Conservation (phyloP, 2,329 filamentous ascomycete species). For the Colletotrichum spinosum region DNA sequence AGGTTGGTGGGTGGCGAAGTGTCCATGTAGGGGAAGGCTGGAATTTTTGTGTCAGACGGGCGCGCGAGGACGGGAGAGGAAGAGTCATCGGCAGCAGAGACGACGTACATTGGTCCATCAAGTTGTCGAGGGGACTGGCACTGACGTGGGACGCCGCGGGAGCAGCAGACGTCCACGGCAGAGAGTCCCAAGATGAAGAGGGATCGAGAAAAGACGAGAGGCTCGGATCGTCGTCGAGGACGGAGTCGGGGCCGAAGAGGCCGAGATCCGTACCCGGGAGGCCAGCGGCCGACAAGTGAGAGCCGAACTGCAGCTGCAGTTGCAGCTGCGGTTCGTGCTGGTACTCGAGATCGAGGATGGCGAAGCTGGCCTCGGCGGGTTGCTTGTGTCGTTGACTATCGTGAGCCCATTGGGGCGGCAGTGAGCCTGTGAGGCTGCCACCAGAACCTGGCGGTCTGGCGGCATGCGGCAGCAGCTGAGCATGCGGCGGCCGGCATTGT, state of each 20-base stretch:
- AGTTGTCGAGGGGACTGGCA: constrained; percentile 34
- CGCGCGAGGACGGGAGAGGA: background rate
- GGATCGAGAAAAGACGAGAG: constrained; percentile 23
- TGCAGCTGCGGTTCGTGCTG: constrained; percentile 2
- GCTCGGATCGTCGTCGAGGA: constrained; percentile 31
- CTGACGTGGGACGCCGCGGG: constrained; percentile 23
- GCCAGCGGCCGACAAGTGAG: constrained; percentile 26
- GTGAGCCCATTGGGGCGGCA: constrained; percentile 20
- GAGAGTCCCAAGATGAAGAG: constrained; percentile 30
- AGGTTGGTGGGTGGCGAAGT: constrained; percentile 24
- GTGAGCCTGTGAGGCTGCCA: constrained; percentile 26
- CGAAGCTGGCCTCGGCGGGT: constrained; percentile 27
- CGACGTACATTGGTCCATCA: constrained; percentile 23
- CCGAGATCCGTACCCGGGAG: constrained; percentile 31
- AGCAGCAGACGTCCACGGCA: constrained; percentile 27
- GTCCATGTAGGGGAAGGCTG: constrained; percentile 33
- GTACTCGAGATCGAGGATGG: constrained; percentile 10
- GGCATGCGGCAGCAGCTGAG: constrained; percentile 16
- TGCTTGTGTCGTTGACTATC: constrained; percentile 18
- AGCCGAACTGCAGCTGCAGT: too few relatives aligned
- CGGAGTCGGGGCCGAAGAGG: constrained; percentile 25
- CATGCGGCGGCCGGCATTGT: constrained; percentile 33
- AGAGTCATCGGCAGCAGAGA: constrained; percentile 15
- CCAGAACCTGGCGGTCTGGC: constrained; percentile 22
- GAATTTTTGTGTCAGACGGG: background rate